Percentiles rank a stretch among this genome's conserved stretches.
Evolutionary conservation across 306 rosid genomes (phyloP).

Genomic region (Acmispon strigosus): DNA sequence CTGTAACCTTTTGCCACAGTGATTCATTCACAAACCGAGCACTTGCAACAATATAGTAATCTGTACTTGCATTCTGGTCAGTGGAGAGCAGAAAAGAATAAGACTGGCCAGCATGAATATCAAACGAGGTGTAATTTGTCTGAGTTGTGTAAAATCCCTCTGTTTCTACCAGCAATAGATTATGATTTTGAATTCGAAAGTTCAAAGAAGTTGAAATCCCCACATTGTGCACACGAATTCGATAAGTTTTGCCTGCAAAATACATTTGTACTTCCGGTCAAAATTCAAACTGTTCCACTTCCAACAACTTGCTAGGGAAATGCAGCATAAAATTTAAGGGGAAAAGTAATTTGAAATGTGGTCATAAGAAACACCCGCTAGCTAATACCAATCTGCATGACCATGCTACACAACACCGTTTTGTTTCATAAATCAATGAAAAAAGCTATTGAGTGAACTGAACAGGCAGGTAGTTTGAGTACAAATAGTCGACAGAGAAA

Average conservation of each 20-base stretch:
- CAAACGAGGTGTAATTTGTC: conserved; percentile 58
- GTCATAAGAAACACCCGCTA: not conserved
- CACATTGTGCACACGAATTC: conserved; percentile 77
- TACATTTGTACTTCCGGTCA: not conserved
- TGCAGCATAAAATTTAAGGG: not conserved
- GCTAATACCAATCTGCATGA: not conserved
- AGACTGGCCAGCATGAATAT: conserved; percentile 90
- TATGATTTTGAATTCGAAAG: conserved; percentile 83
- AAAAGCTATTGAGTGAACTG: too few relatives aligned
- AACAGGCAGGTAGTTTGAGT: too few relatives aligned
- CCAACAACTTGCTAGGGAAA: not conserved
- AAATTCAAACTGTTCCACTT: not conserved
- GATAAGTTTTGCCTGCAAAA: conserved; percentile 78
- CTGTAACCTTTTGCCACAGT: conserved; percentile 75
- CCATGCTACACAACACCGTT: not conserved
- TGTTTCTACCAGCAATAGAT: conserved; percentile 63
- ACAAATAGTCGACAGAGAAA: too few relatives aligned
- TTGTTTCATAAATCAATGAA: too few relatives aligned
- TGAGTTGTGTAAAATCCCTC: conserved; percentile 70
- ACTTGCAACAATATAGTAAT: conserved; percentile 88
- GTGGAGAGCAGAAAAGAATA: conserved; percentile 66
- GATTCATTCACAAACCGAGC: conserved; percentile 89
- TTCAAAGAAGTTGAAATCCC: conserved; percentile 80
- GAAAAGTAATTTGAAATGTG: not conserved
- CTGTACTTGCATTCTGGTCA: conserved; percentile 90